Evolutionary conservation across 371 early-diverging fungal genomes (phyloP), one percentile per base, ranked within the genome.

Genomic region (Saksenaea oblongispora): DNA sequence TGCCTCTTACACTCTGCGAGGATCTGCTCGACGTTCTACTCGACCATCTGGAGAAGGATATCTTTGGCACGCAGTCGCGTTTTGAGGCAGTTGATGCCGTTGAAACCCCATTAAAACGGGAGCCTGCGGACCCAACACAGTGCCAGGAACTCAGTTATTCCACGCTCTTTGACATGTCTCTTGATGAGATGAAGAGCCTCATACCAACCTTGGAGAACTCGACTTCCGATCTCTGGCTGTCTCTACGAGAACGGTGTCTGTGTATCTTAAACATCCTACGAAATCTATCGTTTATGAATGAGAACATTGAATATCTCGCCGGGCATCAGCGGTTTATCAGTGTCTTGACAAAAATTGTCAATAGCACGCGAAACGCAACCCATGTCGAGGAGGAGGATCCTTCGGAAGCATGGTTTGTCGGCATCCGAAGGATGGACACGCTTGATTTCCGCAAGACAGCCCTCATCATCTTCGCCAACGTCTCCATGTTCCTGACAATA

Each of bases 231-330:
- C 36, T 73, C 13, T 82, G 83, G 83, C 54, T 74, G 7, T 82
- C 83, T 5, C 54, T 71, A 15, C 71, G 83, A 17, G 79, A 82
- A 44, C 65, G 80, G 37, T 79, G 80, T 26, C 55, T 79, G n/a
- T 83, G 83, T 31, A 69, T 83, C 1, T 70, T 83, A 54, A 85
- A 85, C 58, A 76, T 85, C 35, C 67, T 90, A 24, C 83, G 88
- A 26, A 90, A 89, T 54, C 60, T 90, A 44, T 87, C 90, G 7
- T 90, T 90, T 67, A 73, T 85, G 65, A 76, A 72, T 1, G 83
- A 79, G 10, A 90, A 90, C 65, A 75, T 82, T 42, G 83, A 84
- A 53, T 89, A 78, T 56, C 70, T 88, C 18, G 87, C 87, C 3
- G 71, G 67, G 10, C 83, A 87, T 56, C 58, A 61, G 5, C 85